phyloP scores from a whole-genome alignment of 2,329 filamentous ascomycete genomes.

The Acrodontium crateriforme region DNA sequence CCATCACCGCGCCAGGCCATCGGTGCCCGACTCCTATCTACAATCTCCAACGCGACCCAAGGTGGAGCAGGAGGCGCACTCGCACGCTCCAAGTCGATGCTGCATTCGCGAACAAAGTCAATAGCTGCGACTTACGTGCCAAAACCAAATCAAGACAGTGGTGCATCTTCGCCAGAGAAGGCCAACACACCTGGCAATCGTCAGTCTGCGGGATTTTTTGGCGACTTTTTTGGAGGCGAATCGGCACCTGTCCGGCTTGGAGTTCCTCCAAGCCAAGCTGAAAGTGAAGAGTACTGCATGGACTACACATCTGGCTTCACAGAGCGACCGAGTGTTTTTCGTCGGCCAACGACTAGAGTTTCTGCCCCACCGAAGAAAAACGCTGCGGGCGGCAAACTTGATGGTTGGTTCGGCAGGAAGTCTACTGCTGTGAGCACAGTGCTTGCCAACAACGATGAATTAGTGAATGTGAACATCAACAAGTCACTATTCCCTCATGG shows the following conservation, averaged over 20 bases:
- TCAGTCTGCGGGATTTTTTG: too few species aligned
- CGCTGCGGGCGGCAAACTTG: too few species aligned
- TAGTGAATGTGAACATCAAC: conserved; percentile 41
- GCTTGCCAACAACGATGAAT: conserved; percentile 28
- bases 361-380: conserved; percentile 1
- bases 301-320: conserved; percentile 22
- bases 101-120: conserved; percentile 20
- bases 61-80: conserved; percentile 18
- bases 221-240: conserved; percentile 21
- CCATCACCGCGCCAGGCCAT: conserved; percentile 12
- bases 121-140: conserved; percentile 16
- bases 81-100: conserved; percentile 13
- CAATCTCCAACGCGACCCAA: conserved; percentile 12
- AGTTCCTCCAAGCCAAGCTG: conserved; percentile 16
- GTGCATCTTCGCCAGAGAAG: conserved; percentile 4
- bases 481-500: conserved; percentile 41
- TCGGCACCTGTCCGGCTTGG: conserved; percentile 22
- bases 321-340: conserved; percentile 11
- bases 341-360: conserved; percentile 3
- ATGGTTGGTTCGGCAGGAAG: conserved; percentile 24
- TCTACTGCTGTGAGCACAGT: conserved; percentile 6
- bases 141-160: conserved; percentile 12
- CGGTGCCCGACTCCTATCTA: conserved; percentile 14
- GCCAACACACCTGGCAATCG: conserved; percentile 7
- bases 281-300: conserved; percentile 22